Evolutionary conservation across 2,329 filamentous ascomycete species (phyloP).

Genomic region (Nemania abortiva): DNA sequence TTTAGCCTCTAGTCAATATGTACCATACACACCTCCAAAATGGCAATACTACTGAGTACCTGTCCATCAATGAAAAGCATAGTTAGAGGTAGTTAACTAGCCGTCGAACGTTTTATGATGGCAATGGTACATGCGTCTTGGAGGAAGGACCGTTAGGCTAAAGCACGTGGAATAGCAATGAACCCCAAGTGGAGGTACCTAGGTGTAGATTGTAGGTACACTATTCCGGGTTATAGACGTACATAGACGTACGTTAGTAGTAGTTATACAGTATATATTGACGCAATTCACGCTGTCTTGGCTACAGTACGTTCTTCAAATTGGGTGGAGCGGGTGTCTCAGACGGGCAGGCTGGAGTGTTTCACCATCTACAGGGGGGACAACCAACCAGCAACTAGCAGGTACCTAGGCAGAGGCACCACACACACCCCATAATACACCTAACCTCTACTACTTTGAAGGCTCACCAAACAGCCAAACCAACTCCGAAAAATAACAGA

Average conservation of each 20-base stretch:
- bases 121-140: not conserved
- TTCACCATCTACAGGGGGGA: not conserved
- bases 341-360: not conserved
- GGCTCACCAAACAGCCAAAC: too few relatives aligned
- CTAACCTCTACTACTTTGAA: too few relatives aligned
- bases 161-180: conserved; percentile 16
- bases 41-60: not conserved
- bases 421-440: too few relatives aligned
- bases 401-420: not conserved
- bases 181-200: not conserved
- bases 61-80: not conserved
- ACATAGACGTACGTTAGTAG: too few relatives aligned
- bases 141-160: conserved; percentile 9
- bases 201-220: not conserved
- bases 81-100: not conserved
- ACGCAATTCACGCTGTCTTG: not conserved
- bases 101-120: not conserved
- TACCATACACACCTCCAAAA: not conserved
- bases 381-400: not conserved
- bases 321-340: conserved; percentile 1
- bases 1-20: conserved; percentile 3
- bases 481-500: too few relatives aligned
- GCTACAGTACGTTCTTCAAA: not conserved
- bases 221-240: not conserved
- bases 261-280: not conserved